Percentiles rank a stretch among this genome's conserved stretches.
These are phyloP conservation scores for Biancaea sappan DNA, from an alignment of 306 rosid genomes.

Conservation along the genomic window DNA sequence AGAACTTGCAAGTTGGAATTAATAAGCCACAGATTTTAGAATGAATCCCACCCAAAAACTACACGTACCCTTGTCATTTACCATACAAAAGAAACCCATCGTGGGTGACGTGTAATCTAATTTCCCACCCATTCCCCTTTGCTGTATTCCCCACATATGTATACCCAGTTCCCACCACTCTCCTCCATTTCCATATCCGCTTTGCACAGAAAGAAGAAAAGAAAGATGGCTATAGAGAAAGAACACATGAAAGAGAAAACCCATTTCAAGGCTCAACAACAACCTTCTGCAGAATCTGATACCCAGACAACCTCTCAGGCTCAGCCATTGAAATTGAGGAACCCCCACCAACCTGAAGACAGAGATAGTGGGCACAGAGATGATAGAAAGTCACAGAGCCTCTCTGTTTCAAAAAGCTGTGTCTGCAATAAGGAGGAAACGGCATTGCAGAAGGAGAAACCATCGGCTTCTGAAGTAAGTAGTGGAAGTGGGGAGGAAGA, in stretches of 20 bases:
- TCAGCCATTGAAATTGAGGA: constrained; percentile 35
- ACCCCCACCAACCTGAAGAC: constrained; percentile 11
- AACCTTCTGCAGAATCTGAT: constrained; percentile 18
- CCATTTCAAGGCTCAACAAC: constrained; percentile 37
- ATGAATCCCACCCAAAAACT: constrained; percentile 35
- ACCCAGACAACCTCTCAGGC: constrained; percentile 20
- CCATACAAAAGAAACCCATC: constrained; percentile 56
- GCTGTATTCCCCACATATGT: constrained; percentile 38
- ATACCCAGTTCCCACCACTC: not conserved
- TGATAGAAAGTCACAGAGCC: not conserved
- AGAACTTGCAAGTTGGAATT: constrained; percentile 7
- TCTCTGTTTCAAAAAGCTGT: constrained; percentile 17
- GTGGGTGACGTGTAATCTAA: constrained; percentile 68
- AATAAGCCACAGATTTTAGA: constrained; percentile 44
- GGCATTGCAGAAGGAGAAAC: constrained; percentile 9
- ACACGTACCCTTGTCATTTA: constrained; percentile 75
- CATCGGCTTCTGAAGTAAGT: not conserved
- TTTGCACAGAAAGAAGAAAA: not conserved
- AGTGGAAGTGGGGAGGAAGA: constrained; percentile 30
- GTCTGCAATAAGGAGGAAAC: constrained; percentile 6
- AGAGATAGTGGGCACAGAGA: not conserved
- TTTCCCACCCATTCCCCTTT: constrained; percentile 61
- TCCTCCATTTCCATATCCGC: not conserved
- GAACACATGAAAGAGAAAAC: constrained; percentile 30
- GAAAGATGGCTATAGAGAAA: not conserved